Base-by-base conservation (phyloP, 1,284 basidiomycete genomes). In the Boletellus deceptivus region DNA sequence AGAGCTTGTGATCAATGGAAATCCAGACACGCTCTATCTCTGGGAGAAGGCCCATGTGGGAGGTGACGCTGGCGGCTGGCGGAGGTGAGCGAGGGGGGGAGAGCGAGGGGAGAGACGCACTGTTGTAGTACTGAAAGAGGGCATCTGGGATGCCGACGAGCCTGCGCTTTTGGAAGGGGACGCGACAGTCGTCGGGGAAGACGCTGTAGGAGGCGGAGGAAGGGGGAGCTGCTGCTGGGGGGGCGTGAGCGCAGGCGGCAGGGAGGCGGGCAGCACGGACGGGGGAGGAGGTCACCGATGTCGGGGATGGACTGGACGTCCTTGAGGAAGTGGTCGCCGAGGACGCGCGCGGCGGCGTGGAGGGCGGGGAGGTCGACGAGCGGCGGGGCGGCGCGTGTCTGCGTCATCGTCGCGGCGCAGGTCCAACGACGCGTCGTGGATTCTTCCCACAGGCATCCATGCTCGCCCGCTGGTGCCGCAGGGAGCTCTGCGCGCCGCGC, bases 21-120 rank as follows among this genome's bases (percentile, higher is more conserved):
- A 98, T 91, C 93, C 95, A 99, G 0, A 92, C 95, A 45, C 94
- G 82, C 59, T 93, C 92, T 56, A 99, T 92, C 61, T 95, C 91
- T 29, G 94, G 87, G 64, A 99, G 84, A 49, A 99, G 72, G 10
- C 96, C 96, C 89, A 97, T 94, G 60, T 80, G 78, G 18, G 84
- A 80, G 13, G 79, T 79, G 48, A 84, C 76, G 62, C 72, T 80
- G 29, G 79, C 75, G 47, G 74, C 84, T 88, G 59, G 18, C 29
- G 47, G 49, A 42, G 39, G 44, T 70, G 54, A 70, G 55, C 40
- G 46, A 27, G 42, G 18, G 20, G 45, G 24, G 14, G 10, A 22
- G 29, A 43, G 33, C 11, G 36, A 37, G n/a, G 20, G 42, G 46
- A 20, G 17, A 9, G 36, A 49, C 49, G 70, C 80, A 89, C 90